These are phyloP conservation scores for Leccinum ochraceum DNA, from an alignment of 768 basidiomycete species.

Conservation along the genomic window DNA sequence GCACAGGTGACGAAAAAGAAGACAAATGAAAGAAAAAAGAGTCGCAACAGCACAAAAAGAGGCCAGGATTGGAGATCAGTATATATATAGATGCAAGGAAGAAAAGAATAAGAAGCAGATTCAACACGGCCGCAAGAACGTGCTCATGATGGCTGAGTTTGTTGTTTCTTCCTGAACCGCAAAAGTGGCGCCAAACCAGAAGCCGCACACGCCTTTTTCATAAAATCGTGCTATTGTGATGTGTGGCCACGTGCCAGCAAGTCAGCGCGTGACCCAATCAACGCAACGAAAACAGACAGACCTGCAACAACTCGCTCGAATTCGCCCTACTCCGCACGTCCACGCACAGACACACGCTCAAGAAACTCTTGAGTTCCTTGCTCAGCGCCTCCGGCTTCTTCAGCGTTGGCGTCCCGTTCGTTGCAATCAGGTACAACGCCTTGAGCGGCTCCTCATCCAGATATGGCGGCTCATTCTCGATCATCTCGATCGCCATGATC, in stretches of 20 bases:
- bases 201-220: constrained; percentile 83
- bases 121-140: background rate
- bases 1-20: background rate
- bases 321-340: constrained; percentile 94
- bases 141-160: constrained; percentile 37
- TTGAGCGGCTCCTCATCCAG: constrained; percentile 94
- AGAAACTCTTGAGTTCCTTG: constrained; percentile 90
- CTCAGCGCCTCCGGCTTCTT: constrained; percentile 94
- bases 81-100: constrained; percentile 25
- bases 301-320: constrained; percentile 81
- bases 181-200: constrained; percentile 85
- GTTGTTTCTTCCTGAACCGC: constrained; percentile 73
- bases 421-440: constrained; percentile 94
- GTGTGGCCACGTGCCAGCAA: background rate
- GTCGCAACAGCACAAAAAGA: background rate
- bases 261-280: background rate
- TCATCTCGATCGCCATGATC: constrained; percentile 99
- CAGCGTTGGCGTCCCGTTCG: constrained; percentile 96
- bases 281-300: constrained; percentile 38
- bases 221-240: constrained; percentile 79
- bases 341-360: constrained; percentile 97
- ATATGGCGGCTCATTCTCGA: constrained; percentile 96
- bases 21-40: background rate
- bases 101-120: background rate
- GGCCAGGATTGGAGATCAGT: background rate